Evolutionary conservation across 805 yeast species (phyloP).

Genomic region (Ogataea trehalophila): DNA sequence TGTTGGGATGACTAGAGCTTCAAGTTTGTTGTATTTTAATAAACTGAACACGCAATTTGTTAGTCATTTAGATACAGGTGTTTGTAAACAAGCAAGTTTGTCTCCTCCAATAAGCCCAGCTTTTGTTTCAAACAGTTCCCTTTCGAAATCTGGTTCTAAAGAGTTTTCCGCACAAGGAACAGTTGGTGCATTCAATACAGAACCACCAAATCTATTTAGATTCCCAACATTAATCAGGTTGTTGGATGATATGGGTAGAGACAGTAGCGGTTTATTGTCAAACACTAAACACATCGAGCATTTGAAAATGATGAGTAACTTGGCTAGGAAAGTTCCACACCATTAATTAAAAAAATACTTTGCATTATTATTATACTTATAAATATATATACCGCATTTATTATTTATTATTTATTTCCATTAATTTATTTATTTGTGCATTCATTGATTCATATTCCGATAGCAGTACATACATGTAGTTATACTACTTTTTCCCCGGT

Average conservation of each 20-base stretch:
- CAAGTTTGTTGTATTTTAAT: constrained; percentile 37
- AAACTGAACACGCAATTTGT: constrained; percentile 18
- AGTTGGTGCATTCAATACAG: not conserved
- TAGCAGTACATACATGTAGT: too few relatives aligned
- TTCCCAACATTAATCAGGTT: constrained; percentile 8
- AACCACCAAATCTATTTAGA: constrained; percentile 8
- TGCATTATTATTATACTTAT: not conserved
- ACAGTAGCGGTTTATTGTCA: constrained; percentile 1
- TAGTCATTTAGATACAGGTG: constrained; percentile 15
- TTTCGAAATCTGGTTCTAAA: too few relatives aligned
- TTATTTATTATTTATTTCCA: not conserved
- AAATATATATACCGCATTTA: not conserved
- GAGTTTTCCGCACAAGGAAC: too few relatives aligned
- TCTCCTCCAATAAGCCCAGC: not conserved
- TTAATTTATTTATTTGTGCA: constrained; percentile 16
- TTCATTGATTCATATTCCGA: constrained; percentile 21
- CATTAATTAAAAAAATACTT: not conserved
- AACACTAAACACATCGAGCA: not conserved
- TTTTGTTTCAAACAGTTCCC: not conserved
- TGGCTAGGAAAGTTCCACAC: constrained; percentile 7
- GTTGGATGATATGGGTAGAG: constrained; percentile 15
- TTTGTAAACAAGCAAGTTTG: not conserved
- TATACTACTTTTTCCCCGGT: too few relatives aligned
- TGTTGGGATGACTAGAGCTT: constrained; percentile 67
- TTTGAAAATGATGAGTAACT: not conserved